These are phyloP conservation scores for Nothophaeocryptopus gaeumannii DNA, from an alignment of 2,329 filamentous ascomycete species.

Conservation along the genomic window DNA sequence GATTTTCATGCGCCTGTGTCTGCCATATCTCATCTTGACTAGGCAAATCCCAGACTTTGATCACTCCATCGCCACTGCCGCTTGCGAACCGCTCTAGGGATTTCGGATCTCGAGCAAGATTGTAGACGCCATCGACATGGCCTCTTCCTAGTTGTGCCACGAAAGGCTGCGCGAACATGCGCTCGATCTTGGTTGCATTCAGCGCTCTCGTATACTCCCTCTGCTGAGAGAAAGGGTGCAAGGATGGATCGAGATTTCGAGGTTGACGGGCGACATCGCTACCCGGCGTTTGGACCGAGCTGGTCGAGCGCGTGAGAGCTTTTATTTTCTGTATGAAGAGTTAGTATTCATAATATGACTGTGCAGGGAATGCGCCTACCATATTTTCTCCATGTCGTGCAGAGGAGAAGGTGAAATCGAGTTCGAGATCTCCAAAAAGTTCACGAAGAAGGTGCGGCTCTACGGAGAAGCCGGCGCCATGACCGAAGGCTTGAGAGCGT, in stretches of 20 bases:
- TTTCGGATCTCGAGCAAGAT: constrained; percentile 48
- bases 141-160: constrained; percentile 82
- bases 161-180: constrained; percentile 85
- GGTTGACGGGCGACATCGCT: constrained; percentile 63
- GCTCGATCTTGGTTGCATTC: constrained; percentile 87
- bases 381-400: constrained; percentile 18
- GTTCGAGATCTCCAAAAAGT: constrained; percentile 9
- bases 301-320: constrained; percentile 64
- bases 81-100: constrained; percentile 60
- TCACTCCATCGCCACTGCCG: constrained; percentile 84
- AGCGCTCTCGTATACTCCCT: constrained; percentile 76
- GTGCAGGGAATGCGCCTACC: constrained; percentile 10
- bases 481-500: constrained; percentile 9
- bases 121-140: constrained; percentile 77
- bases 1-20: constrained; percentile 81
- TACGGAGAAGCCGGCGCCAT: not conserved
- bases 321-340: constrained; percentile 53
- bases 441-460: constrained; percentile 4
- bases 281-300: constrained; percentile 64
- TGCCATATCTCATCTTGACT: constrained; percentile 72
- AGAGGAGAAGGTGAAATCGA: constrained; percentile 6
- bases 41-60: constrained; percentile 88
- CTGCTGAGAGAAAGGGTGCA: constrained; percentile 88
- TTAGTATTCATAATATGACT: not conserved
- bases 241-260: constrained; percentile 74